Base-by-base conservation (phyloP, 257 asterid species). In the Solanum rostratum region DNA sequence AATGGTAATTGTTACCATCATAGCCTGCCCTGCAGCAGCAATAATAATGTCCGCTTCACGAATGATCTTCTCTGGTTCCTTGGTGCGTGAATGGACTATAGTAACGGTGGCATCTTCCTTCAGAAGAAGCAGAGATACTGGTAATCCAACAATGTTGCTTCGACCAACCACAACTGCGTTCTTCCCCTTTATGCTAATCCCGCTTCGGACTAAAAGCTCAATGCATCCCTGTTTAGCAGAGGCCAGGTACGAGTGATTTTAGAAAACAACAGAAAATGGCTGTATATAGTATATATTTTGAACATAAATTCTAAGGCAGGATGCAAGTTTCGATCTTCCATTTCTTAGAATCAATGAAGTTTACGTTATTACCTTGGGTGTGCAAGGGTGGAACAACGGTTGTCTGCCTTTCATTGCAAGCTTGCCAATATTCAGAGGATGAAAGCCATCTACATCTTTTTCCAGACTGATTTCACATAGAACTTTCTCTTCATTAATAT, bases 331-430 rank as follows among this genome's bases (percentile, higher is more conserved):
- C 5, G 7, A 74, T 45, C 39, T 45, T 74, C 15, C 59, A 24
- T 76, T 24, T 27, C 27, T 15, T 29, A 24, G 62, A 76, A 49
- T 76, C 24, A 49, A 76, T 16, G 62, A 76, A 76, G 62, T 27
- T 76, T 39, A 76, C 15, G 3, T 76, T 57, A 84, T 50, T 89
- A 92, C 99, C 98, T 94, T 95, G 62, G 99, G 99, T 68, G 98
- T 95, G 95, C 98, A 95, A 53, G 99, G 99, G 87, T 89, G 92
- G 89, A 93, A 96, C 79, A 95, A 85, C 73, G 99, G 99, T 82
- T 95, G 94, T 91, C 98, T 91, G 91, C 98, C 98, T 88, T 93
- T 96, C 99, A 96, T 96, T n/a, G 99, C 98, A 88, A 96, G 94
- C 90, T 95, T 95, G 86, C 99, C 98, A 79, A 96, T 93, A 90